Base-by-base conservation (phyloP, 139 green algal genomes). In the Edaphochlamys debaryana region DNA sequence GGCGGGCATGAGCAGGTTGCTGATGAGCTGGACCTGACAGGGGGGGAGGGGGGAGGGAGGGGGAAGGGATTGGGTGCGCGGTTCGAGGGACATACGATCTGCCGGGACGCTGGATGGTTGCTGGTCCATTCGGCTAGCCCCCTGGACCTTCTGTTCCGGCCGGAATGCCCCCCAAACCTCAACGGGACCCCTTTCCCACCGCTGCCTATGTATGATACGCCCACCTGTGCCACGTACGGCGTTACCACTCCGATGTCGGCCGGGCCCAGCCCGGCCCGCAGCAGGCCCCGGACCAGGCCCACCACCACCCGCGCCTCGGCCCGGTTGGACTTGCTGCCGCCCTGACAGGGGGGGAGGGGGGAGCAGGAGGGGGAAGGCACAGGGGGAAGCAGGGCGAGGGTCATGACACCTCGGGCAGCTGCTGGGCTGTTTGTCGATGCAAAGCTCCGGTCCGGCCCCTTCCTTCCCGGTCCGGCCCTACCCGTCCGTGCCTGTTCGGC, bases 181-280 rank as follows among this genome's bases (percentile, higher is more conserved):
- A 58, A 58, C 50, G 50, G 17, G 15, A 58, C 4, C 23, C 20
- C 54, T 29, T 63, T 30, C 54, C 22, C 23, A 30, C 54, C 22
- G 4, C 54, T 32, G 45, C 69, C 37, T 5, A n/a, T n/a, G n/a
- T n/a, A n/a, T 29, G 4, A 48, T 42, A 88, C 41, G 13, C 81
- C 45, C 70, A 96, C 92, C 91, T 96, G 91, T 3, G 64, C 88
- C 6, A 87, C 70, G 90, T 97, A 99, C 0, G 96, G 96, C 0
- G 95, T 98, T 6, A 98, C 92, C 22, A 96, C 85, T 9, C 87
- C 93, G 38, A 98, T 85, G n/a, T 93, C 75, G 0, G 42, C 67
- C 29, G 78, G 22, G 3, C 72, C 42, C 40, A 96, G 67, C 1
- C 92, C 94, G 19, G 72, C 87, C 7, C 23, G 66, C 50, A 92